Conservation (phyloP, 179 eudicot species). For the Sideroxylon spinosum region DNA sequence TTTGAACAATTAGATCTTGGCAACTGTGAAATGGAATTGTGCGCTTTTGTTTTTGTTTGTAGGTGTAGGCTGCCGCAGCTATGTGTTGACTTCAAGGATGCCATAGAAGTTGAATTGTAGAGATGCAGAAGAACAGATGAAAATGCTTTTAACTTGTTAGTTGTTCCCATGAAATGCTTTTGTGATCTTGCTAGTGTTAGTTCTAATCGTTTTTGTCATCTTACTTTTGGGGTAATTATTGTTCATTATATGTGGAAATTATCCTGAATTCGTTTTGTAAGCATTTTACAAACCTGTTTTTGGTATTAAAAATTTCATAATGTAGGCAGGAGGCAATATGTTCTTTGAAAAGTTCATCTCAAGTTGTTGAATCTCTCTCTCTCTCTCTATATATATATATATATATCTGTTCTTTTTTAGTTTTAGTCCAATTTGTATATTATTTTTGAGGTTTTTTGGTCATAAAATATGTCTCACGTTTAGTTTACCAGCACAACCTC, state of each 20-base stretch:
- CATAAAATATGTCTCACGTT: no score
- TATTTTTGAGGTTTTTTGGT: no score
- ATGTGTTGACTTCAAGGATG: not conserved
- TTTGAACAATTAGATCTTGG: not conserved
- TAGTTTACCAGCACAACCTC: no score
- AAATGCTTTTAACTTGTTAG: constrained; percentile 22
- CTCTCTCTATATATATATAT: not conserved
- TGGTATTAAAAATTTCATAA: not conserved
- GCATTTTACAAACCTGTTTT: not conserved
- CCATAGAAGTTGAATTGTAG: constrained; percentile 16
- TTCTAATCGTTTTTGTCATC: not conserved
- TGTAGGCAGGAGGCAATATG: no score
- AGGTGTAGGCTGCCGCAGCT: not conserved
- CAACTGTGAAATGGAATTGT: not conserved
- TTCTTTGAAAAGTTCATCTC: not conserved
- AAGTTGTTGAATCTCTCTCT: not conserved
- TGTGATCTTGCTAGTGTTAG: not conserved
- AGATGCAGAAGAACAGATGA: constrained; percentile 66
- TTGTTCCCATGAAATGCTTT: constrained; percentile 20
- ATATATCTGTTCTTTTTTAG: not conserved
- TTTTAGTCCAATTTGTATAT: not conserved
- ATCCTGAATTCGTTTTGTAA: not conserved
- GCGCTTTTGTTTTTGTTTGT: not conserved
- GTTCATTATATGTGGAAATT: not conserved
- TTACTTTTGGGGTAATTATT: not conserved